phyloP scores from a whole-genome alignment of 495 filamentous ascomycete species.

The Podospora sp. region DNA sequence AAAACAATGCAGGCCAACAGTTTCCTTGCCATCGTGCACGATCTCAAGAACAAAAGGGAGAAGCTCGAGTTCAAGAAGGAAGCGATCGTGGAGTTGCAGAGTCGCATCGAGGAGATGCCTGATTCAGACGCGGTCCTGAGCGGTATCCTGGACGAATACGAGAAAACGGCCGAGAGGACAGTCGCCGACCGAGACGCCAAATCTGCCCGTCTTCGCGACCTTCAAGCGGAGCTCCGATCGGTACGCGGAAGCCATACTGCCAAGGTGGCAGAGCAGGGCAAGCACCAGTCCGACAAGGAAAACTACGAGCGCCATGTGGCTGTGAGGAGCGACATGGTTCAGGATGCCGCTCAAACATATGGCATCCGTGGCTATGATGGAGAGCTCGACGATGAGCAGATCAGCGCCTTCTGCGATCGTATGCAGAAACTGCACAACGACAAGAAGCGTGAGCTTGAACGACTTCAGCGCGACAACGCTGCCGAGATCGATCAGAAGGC shows the following conservation, averaged over 20 bases:
- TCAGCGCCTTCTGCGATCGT: slow-evolving; percentile 75
- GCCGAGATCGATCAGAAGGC: slow-evolving; percentile 70
- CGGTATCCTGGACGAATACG: slow-evolving; percentile 77
- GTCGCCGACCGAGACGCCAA: slow-evolving; percentile 63
- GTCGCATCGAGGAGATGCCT: slow-evolving; percentile 70
- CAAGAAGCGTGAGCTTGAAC: slow-evolving; percentile 74
- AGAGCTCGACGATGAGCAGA: slow-evolving; percentile 71
- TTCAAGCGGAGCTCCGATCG: slow-evolving; percentile 63
- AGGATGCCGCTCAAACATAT: slow-evolving; percentile 75
- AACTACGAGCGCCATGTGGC: slow-evolving; percentile 79
- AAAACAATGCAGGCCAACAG: slow-evolving; percentile 48
- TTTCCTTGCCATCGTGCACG: slow-evolving; percentile 58
- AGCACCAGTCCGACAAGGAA: slow-evolving; percentile 80
- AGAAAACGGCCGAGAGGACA: slow-evolving; percentile 67
- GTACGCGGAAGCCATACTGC: slow-evolving; percentile 59
- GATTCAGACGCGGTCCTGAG: slow-evolving; percentile 80
- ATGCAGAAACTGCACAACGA: slow-evolving; percentile 75
- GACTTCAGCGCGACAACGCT: slow-evolving; percentile 69
- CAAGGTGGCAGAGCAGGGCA: slow-evolving; percentile 83
- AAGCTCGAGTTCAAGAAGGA: slow-evolving; percentile 58
- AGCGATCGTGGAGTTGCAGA: slow-evolving; percentile 68
- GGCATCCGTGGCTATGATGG: slow-evolving; percentile 82
- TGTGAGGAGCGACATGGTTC: slow-evolving; percentile 70
- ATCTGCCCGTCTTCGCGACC: slow-evolving; percentile 61
- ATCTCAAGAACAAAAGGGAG: slow-evolving; percentile 63